Base-by-base conservation (phyloP, 148 eudicot species). In the Camellia japonica region DNA sequence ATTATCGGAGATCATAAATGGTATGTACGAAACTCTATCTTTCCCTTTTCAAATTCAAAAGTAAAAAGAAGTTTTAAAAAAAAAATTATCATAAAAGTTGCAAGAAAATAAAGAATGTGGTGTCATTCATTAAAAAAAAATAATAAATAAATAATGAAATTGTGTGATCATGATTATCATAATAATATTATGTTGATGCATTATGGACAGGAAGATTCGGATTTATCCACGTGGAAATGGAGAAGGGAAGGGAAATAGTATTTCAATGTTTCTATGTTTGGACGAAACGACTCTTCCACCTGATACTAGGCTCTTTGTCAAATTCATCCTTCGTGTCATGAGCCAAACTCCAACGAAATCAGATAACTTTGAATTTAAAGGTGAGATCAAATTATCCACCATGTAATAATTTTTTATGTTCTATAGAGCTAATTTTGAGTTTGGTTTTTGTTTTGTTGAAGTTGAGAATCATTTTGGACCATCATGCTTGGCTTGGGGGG, bases 1-100 rank as follows among this genome's bases (percentile, higher is more conserved):
- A 8, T 14, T 1, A 73, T 71, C 38, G 77, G 84, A 14, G 80
- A 77, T 63, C 23, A 82, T 6, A 77, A 52, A 71, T 82, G 84
- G 84, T 82, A 82, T 0, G n/a, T n/a, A 56, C 15, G 62, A 59
- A 14, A 0, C 3, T 59, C 16, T n/a, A 1, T 59, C 3, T 14
- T 59, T 59, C n/a, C 1, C 3, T 49, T 5, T 49, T 49, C 52
- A 7, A 49, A 49, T 49, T 30, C 38, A 30, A 1, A 30, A 30
- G 38, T 30, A 30, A 30, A 30, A 30, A 30, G 38, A 30, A 30
- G 38, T 30, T 30, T 30, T 1, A 30, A 30, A 30, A 8, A 8
- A 12, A 8, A 56, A 56, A 56, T 56, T 56, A 56, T 56, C 54
- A 30, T 30, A 30, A 0, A 30, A 30, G 38, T 30, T 30, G 38